Percentiles rank a stretch among this genome's conserved stretches.
Evolutionary conservation across 2,329 filamentous ascomycete species (phyloP).

Genomic region (Aspergillus sojae): DNA sequence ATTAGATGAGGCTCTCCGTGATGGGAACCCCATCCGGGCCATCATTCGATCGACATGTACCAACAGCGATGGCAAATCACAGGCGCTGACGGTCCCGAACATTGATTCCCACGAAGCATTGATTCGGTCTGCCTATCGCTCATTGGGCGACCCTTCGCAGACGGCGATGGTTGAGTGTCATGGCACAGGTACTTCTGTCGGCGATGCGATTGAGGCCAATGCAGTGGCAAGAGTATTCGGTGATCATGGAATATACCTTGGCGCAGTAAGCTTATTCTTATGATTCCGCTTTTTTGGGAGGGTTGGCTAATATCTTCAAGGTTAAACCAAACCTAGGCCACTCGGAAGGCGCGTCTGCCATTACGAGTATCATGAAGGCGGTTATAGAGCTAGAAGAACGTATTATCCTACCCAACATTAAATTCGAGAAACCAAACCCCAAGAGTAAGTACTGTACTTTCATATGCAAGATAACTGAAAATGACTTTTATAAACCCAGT

Average conservation of each 20-base stretch:
- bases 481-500: too few species aligned
- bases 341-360: too few species aligned
- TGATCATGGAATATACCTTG: background rate
- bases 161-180: background rate
- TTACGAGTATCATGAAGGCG: too few species aligned
- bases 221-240: background rate
- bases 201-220: background rate
- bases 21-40: background rate
- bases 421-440: too few species aligned
- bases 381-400: too few species aligned
- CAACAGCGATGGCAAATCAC: background rate
- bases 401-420: too few species aligned
- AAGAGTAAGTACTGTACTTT: too few species aligned
- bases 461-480: too few species aligned
- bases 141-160: background rate
- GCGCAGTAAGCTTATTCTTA: too few species aligned
- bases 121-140: background rate
- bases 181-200: background rate
- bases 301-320: too few species aligned
- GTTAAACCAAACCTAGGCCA: too few species aligned
- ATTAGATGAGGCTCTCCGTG: background rate
- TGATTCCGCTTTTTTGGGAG: too few species aligned
- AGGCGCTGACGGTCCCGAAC: background rate
- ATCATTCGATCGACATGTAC: background rate
- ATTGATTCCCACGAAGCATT: background rate